Evolutionary conservation across 176 grass and related monocot genomes (phyloP), one percentile per base, ranked within the genome.

Genomic region (Calamus simplicifolius): DNA sequence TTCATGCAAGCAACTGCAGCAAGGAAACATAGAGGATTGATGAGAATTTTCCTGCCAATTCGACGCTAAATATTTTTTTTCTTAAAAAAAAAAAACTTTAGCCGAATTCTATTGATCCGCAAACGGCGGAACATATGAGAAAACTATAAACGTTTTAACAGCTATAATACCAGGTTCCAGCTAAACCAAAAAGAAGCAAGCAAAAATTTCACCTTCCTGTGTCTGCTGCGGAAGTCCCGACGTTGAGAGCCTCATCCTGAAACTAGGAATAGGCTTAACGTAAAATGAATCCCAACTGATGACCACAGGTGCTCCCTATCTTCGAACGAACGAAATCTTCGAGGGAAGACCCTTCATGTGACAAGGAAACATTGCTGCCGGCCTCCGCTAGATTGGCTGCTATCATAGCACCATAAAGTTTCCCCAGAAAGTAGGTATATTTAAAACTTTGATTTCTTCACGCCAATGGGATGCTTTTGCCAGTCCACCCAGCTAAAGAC

Each of bases 221-320:
- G 62, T 51, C 49, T 16, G 62, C 6, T 65, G 62, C 27, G 62
- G 49, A 65, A 65, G 62, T 16, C 62, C 62, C 1, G 48, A 3
- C 4, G 62, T 17, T 3, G 62, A 51, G 51, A 65, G 62, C 25
- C 62, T 50, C 62, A 65, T 65, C 23, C 48, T 65, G 48, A 65
- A 51, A 23, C 16, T 65, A 27, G 18, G 62, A 25, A 25, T 6
- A 28, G 57, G 62, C 14, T 51, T 18, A 21, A 52, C 27, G 23
- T 27, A 7, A 17, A 52, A 10, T 7, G 19, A 51, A 28, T 17
- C 2, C 26, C 48, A n/a, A 3, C 14, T 28, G 48, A 51, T 23
- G 49, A 52, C 19, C 49, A 49, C 25, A 17, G 16, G 27, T 19
- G 48, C 5, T 4, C 49, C 15, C 49, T 65, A 65, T 65, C 19